A percentile compares a stretch with the other conserved stretches of the same genome.
Conservation (phyloP, 345 rosid species). For the Trapa bicornis region DNA sequence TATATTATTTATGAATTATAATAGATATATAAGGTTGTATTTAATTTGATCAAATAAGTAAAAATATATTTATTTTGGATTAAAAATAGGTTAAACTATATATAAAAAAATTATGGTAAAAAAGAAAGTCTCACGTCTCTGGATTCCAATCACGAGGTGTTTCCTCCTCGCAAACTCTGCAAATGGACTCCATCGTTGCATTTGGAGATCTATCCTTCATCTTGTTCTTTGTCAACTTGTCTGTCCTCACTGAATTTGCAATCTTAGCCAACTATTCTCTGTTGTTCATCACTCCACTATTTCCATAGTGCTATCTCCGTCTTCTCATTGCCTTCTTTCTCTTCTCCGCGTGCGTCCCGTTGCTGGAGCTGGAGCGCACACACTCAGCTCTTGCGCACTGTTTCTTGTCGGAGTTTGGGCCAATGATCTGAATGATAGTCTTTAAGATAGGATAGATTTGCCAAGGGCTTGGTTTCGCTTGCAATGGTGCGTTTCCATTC, state of each 20-base stretch:
- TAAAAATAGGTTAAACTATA: too few species aligned
- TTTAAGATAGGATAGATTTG: background rate
- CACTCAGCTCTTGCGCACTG: background rate
- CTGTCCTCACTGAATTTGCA: background rate
- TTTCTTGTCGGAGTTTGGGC: background rate
- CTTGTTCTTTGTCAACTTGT: background rate
- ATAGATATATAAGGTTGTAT: too few species aligned
- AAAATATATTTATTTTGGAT: too few species aligned
- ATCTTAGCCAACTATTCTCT: background rate
- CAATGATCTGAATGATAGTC: background rate
- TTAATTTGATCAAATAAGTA: too few species aligned
- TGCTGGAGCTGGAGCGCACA: background rate
- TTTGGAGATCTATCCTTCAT: background rate
- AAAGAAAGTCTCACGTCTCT: too few species aligned
- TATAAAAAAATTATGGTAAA: too few species aligned
- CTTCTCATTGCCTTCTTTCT: background rate
- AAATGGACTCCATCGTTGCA: conserved; percentile 2
- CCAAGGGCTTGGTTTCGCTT: background rate
- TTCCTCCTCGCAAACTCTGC: background rate
- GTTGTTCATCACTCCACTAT: background rate
- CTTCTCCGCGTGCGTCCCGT: background rate
- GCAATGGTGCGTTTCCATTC: background rate
- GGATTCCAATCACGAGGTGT: too few species aligned
- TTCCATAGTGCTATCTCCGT: background rate
- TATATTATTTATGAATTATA: too few species aligned